These are phyloP conservation scores for Verbena officinalis DNA, from an alignment of 257 asterid species.

Conservation along the genomic window DNA sequence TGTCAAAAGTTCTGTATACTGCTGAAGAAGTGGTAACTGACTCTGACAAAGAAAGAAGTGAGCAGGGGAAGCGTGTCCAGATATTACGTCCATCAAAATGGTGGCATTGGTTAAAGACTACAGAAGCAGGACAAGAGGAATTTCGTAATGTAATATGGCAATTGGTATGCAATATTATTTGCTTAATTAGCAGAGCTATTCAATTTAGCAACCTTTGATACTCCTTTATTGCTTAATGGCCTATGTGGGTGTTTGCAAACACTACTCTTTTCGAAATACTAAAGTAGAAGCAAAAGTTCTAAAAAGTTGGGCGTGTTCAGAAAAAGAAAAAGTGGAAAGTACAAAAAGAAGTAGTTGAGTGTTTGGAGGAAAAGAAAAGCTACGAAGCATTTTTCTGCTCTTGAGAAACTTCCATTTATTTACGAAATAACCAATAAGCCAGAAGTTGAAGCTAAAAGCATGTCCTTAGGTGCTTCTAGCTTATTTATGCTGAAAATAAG, in stretches of 20 bases:
- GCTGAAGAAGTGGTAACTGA: conserved; percentile 75
- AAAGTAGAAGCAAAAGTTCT: too few relatives aligned
- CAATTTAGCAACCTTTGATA: conserved; percentile 17
- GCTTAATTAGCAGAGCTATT: not conserved
- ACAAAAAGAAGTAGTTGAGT: too few relatives aligned
- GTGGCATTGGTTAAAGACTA: conserved; percentile 97
- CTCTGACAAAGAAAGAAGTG: conserved; percentile 50
- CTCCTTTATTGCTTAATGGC: not conserved
- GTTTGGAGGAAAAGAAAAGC: too few relatives aligned
- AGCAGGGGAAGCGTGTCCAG: conserved; percentile 70
- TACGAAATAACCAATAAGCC: too few relatives aligned
- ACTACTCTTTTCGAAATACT: too few relatives aligned
- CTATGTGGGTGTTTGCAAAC: not conserved
- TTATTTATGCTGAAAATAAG: too few relatives aligned
- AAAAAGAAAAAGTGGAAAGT: too few relatives aligned
- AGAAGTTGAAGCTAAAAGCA: too few relatives aligned
- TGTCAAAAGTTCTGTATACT: conserved; percentile 85
- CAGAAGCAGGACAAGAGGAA: conserved; percentile 90
- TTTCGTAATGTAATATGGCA: conserved; percentile 81
- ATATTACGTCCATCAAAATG: conserved; percentile 93
- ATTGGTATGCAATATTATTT: conserved; percentile 58
- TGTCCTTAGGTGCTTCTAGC: too few relatives aligned
- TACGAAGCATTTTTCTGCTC: too few relatives aligned
- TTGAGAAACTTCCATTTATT: too few relatives aligned
- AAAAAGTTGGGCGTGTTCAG: too few relatives aligned